A percentile compares a stretch with the other conserved stretches of the same genome.
Evolutionary conservation across 2,329 filamentous ascomycete genomes (phyloP).

Genomic region (Fonsecaea erecta): DNA sequence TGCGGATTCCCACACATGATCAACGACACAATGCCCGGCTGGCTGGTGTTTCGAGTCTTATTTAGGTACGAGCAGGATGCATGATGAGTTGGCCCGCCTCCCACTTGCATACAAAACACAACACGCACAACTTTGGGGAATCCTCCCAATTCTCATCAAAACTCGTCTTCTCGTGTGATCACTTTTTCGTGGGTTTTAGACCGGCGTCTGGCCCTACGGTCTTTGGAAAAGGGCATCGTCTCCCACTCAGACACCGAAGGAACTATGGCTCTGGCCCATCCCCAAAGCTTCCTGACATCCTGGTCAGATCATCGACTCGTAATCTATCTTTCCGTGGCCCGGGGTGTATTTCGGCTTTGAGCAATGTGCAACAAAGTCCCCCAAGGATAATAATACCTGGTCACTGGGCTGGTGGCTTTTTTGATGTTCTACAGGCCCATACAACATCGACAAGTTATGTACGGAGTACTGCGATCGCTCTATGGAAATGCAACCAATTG

Average conservation of each 20-base stretch:
- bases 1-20: background rate
- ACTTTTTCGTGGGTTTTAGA: background rate
- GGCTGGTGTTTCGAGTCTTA: background rate
- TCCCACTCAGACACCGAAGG: background rate
- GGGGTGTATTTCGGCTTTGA: background rate
- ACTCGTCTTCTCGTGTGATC: constrained; percentile 1
- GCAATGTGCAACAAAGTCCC: too few species aligned
- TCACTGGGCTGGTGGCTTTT: too few species aligned
- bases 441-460: too few species aligned
- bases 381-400: too few species aligned
- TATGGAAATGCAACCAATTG: too few species aligned
- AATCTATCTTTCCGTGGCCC: background rate
- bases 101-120: background rate
- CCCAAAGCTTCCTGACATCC: background rate
- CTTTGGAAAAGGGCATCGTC: background rate
- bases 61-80: constrained; percentile 8
- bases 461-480: too few species aligned
- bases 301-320: background rate
- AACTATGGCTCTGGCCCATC: background rate
- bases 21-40: background rate
- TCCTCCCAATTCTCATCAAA: background rate
- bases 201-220: background rate
- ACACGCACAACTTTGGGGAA: too few species aligned
- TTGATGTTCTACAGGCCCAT: too few species aligned
- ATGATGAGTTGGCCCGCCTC: background rate